Evolutionary conservation across 768 basidiomycete species (phyloP), one percentile per base, ranked within the genome.

Genomic region (Russula olivacea): DNA sequence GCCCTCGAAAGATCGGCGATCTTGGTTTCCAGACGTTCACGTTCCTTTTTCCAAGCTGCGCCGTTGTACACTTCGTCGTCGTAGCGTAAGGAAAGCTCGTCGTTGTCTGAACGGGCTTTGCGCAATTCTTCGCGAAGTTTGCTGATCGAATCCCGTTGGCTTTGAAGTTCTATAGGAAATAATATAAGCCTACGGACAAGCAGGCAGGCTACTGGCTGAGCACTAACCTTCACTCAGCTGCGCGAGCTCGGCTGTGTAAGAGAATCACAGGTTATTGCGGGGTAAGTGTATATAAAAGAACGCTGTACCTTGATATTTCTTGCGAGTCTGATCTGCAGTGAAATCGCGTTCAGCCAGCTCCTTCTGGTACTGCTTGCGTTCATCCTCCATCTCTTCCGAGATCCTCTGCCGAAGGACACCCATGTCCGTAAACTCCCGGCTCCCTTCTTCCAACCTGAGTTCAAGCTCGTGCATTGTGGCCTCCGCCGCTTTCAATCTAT

Each of bases 21-120:
- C 80, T 90, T 92, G 57, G 83, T 87, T 64, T 93, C 90, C 75
- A 93, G 77, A 12, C 89, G 86, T 62, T 93, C 91, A 72, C 86
- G 91, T 76, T 94, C 91, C 70, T 89, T 88, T 76, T 87, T 88
- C 92, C 91, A 93, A 4, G 87, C 83, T 15, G 85, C 81, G 52
- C 87, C 86, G 61, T 82, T 87, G 72, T 87, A 88, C 9, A 88
- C 79, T 69, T 91, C 90, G 64, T 90, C 87, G 63, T 91, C 88
- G 66, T 84, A 86, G 43, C 83, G 81, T 38, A 88, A 74, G 68
- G 89, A 88, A 4, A 93, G 79, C 41, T 88, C 83, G 60, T 91
- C 89, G 55, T 85, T 83, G 63, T 92, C 86, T 0, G 88, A 87
- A 15, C 88, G 84, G 53, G 85, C 78, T 70, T 88, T 89, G 63